A percentile compares a stretch with the other conserved stretches of the same genome.
phyloP scores from a whole-genome alignment of 139 green algal species.

The Chlamydomonas applanata region DNA sequence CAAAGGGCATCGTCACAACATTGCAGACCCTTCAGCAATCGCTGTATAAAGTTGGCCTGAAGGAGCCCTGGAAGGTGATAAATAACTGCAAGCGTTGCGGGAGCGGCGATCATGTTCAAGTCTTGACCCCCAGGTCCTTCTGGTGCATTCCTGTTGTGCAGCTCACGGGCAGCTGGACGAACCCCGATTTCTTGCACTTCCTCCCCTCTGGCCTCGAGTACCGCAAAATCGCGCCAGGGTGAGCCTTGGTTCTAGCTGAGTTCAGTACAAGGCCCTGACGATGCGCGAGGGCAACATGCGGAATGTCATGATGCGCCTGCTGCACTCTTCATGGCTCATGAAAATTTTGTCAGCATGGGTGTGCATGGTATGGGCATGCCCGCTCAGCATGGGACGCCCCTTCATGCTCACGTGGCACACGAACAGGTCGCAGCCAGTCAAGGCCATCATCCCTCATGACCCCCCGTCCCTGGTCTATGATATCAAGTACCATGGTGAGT shows the following conservation, averaged over 20 bases:
- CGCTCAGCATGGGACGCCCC: neutral
- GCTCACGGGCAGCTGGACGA: conserved; percentile 37
- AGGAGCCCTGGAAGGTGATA: conserved; percentile 49
- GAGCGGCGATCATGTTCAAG: too few species aligned
- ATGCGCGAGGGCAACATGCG: neutral
- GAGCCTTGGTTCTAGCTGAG: too few species aligned
- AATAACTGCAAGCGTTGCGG: too few species aligned
- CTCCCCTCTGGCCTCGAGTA: conserved; percentile 35
- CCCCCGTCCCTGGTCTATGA: conserved; percentile 62
- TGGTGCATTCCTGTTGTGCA: too few species aligned
- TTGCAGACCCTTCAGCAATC: too few species aligned
- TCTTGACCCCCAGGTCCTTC: too few species aligned
- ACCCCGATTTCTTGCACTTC: conserved; percentile 43
- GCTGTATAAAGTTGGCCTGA: conserved; percentile 16
- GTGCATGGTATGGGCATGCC: too few species aligned
- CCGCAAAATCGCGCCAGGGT: conserved; percentile 43
- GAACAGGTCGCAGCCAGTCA: conserved; percentile 61
- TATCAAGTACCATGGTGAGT: conserved; percentile 74
- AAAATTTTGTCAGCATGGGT: too few species aligned
- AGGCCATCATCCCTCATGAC: conserved; percentile 59
- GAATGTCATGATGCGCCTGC: too few species aligned
- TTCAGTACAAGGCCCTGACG: neutral
- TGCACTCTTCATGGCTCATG: too few species aligned
- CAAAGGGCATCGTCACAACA: too few species aligned
- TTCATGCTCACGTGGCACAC: neutral